A percentile compares a stretch with the other conserved stretches of the same genome.
Conservation (phyloP, 2,329 filamentous ascomycete genomes). For the Sclerotinia minor region DNA sequence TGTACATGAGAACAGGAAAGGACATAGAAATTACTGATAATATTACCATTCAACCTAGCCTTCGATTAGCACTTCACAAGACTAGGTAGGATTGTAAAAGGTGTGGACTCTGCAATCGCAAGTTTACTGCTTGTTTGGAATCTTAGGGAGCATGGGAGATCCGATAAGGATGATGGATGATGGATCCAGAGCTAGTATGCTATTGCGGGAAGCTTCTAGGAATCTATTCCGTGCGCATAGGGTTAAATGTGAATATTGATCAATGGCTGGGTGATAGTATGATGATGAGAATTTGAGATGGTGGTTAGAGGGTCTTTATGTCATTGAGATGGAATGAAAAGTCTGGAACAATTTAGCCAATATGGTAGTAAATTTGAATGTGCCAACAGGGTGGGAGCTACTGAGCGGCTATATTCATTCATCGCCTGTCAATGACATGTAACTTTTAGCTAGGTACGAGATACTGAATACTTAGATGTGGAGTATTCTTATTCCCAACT, state of each 20-base stretch:
- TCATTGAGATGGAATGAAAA: background rate
- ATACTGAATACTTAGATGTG: background rate
- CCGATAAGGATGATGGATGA: background rate
- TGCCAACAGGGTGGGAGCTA: background rate
- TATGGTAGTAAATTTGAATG: background rate
- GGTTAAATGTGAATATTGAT: background rate
- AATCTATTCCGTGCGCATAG: background rate
- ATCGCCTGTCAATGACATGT: background rate
- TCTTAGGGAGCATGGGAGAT: background rate
- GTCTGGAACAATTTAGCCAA: background rate
- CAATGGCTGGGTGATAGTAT: background rate
- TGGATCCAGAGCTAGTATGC: too few species aligned
- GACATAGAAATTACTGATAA: background rate
- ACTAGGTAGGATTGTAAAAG: background rate
- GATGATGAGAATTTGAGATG: too few species aligned
- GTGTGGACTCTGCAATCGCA: background rate
- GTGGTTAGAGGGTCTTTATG: too few species aligned
- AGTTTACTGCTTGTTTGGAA: background rate
- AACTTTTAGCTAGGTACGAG: too few species aligned
- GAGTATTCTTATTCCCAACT: background rate
- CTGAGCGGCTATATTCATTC: background rate
- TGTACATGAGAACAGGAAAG: background rate
- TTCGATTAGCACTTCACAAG: background rate
- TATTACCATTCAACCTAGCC: background rate
- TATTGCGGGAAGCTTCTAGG: too few species aligned